Evolutionary conservation across 1,139 yeast genomes (phyloP), one percentile per base, ranked within the genome.

Genomic region (Lodderomyces jiufengensis): DNA sequence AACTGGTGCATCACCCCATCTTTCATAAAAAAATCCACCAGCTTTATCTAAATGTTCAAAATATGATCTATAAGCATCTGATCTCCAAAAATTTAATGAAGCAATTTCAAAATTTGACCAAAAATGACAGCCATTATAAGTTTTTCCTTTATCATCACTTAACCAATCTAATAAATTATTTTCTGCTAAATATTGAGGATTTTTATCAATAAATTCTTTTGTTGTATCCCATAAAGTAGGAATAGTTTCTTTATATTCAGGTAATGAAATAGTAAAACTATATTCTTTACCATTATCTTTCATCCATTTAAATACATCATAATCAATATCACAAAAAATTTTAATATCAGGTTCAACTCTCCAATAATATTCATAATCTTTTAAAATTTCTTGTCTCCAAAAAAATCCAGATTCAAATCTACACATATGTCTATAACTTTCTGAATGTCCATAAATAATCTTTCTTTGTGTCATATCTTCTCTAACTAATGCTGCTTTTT

Each of bases 1-100:
- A 27, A 86, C 81, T 26, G 95, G 95, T 9, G 95, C 95, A 61
- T 85, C 95, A 42, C 95, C 95, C 95, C 95, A 86, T 56, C 95
- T 74, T 63, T 86, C 95, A 57, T 86, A 86, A 62, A 82, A 86
- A 64, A 86, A 86, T 4, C 95, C 95, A 52, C 95, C 95, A 11
- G 84, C 75, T 46, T 76, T 62, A 57, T 85, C 95, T 49, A 85
- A 73, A 52, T 70, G 66, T 24, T 83, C 82, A 49, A 85, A 86
- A 58, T 80, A 85, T 34, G 73, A 70, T 37, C 63, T 59, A 57
- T 84, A 85, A 12, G 85, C 85, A 35, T 80, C 76, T 16, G 78
- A 62, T 56, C 95, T 73, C 85, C 86, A 85, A 52, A 85, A 74
- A 38, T 78, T 73, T 57, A 85, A 70, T 34, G 78, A 76, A 15